Evolutionary conservation across 2,329 filamentous ascomycete genomes (phyloP), one percentile per base, ranked within the genome.

Genomic region (Fusarium gaditjirri): DNA sequence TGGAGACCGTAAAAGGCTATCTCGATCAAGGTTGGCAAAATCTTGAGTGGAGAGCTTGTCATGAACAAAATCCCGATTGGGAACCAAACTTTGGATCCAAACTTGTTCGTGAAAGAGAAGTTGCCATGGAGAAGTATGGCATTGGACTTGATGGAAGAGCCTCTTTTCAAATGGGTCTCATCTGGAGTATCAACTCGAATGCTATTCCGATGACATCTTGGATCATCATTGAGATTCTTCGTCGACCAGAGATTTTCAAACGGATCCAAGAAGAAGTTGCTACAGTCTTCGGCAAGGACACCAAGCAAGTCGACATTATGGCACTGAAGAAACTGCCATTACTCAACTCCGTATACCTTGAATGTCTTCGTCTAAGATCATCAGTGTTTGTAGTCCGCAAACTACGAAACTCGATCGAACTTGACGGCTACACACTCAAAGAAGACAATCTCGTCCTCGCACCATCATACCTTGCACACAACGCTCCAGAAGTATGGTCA

Each of bases 161-260:
- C 2, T 73, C 73, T 10, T 75, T 75, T 29, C 73, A 75, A 5
- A 74, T 75, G 71, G 73, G 73, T 9, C 65, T 75, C 7, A 75
- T 75, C 27, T 75, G 73, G 73, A 75, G 73, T 6, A 75, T 75
- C n/a, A 75, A 75, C 39, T 75, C 73, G 0, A 75, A 75, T 46
- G 73, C 73, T n/a, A 75, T 75, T 19, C 73, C 73, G 0, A 75
- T 75, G 73, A 72, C 73, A 6, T 73, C 73, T 4, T 75, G 71
- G 68, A 61, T 75, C 2, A 70, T 75, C 9, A 72, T 75, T 58
- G 73, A 75, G 43, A 71, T 75, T 52, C 58, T 75, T 5, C 71
- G 61, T 9, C 49, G 73, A 16, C 73, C 73, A 39, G 65, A 74
- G 11, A 62, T 75, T 49, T 64, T 68, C 39, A 55, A 70, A 53